Conservation (phyloP, 1,139 yeast species). For the Sugiyamaella pinicola region DNA sequence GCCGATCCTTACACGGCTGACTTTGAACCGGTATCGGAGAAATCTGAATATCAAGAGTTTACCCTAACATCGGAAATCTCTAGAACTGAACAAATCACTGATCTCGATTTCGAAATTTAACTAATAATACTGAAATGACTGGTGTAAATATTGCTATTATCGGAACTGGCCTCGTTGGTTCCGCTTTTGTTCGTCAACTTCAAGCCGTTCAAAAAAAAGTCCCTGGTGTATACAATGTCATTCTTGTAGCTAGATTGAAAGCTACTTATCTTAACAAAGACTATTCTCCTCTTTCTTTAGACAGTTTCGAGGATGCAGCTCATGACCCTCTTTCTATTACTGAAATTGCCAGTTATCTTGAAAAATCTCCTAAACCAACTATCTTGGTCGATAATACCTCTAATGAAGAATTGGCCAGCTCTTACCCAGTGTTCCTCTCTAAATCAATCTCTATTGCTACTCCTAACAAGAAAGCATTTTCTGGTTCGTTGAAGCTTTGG, state of each 20-base stretch:
- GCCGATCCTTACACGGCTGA: too few relatives aligned
- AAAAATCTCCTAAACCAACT: slow-evolving; percentile 69
- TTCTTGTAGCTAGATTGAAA: slow-evolving; percentile 73
- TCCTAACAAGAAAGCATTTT: slow-evolving; percentile 96
- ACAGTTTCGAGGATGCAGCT: slow-evolving; percentile 46
- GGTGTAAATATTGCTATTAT: slow-evolving; percentile 74
- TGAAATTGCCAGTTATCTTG: slow-evolving; percentile 63
- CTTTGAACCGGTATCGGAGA: slow-evolving; percentile 8
- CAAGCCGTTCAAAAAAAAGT: slow-evolving; percentile 47
- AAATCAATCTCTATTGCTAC: slow-evolving; percentile 92
- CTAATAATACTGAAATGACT: slow-evolving; percentile 28
- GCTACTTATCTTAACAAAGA: slow-evolving; percentile 69
- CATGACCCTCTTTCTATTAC: slow-evolving; percentile 54
- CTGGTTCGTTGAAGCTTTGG: slow-evolving; percentile 78
- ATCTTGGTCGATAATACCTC: slow-evolving; percentile 94
- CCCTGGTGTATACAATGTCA: slow-evolving; percentile 61
- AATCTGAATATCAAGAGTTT: too few relatives aligned
- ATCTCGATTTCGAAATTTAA: not conserved
- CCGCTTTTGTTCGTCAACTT: slow-evolving; percentile 81
- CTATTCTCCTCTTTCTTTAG: slow-evolving; percentile 69
- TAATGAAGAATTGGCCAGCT: slow-evolving; percentile 69
- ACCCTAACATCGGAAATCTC: too few relatives aligned
- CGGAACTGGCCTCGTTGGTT: slow-evolving; percentile 94
- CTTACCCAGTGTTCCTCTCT: slow-evolving; percentile 71
- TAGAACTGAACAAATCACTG: not conserved